Percentiles rank a stretch among this genome's conserved stretches.
Evolutionary conservation across 2,329 filamentous ascomycete species (phyloP).

Genomic region (Fusarium pseudocircinatum): DNA sequence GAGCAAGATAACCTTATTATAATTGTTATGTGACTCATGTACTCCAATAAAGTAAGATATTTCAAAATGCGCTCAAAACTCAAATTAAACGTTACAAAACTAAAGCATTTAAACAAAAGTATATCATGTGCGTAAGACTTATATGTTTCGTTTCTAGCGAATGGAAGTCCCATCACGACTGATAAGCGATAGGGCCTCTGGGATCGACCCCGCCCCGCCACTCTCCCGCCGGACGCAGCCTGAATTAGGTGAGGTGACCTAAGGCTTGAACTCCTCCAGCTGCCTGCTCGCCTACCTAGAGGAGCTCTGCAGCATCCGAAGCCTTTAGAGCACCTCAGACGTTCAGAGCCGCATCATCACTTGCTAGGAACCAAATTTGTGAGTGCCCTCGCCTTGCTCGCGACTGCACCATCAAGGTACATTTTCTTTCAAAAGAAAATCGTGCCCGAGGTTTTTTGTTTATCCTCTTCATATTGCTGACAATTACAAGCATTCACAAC

Average conservation of each 20-base stretch:
- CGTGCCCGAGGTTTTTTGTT: not conserved
- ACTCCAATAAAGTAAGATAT: too few species aligned
- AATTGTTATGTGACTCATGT: not conserved
- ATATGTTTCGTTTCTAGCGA: not conserved
- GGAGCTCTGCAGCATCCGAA: constrained; percentile 21
- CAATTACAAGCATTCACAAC: constrained; percentile 7
- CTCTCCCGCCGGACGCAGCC: not conserved
- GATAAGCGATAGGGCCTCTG: constrained; percentile 3
- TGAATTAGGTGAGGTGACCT: constrained; percentile 6
- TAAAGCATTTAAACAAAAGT: not conserved
- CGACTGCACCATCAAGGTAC: constrained; percentile 33
- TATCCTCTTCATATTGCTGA: constrained; percentile 6
- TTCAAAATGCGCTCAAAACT: too few species aligned
- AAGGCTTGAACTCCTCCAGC: constrained; percentile 16
- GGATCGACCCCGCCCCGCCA: constrained; percentile 1
- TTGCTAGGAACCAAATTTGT: constrained; percentile 9
- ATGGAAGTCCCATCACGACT: not conserved
- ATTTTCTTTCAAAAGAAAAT: not conserved
- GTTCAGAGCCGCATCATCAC: constrained; percentile 34
- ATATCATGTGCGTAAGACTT: not conserved
- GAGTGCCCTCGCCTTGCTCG: not conserved
- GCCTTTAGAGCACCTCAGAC: constrained; percentile 1
- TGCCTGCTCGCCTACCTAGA: constrained; percentile 10
- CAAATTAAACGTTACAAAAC: not conserved
- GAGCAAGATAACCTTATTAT: not conserved